A percentile compares a stretch with the other conserved stretches of the same genome.
phyloP scores from a whole-genome alignment of 768 basidiomycete genomes.

The Lactarius hatsudake region DNA sequence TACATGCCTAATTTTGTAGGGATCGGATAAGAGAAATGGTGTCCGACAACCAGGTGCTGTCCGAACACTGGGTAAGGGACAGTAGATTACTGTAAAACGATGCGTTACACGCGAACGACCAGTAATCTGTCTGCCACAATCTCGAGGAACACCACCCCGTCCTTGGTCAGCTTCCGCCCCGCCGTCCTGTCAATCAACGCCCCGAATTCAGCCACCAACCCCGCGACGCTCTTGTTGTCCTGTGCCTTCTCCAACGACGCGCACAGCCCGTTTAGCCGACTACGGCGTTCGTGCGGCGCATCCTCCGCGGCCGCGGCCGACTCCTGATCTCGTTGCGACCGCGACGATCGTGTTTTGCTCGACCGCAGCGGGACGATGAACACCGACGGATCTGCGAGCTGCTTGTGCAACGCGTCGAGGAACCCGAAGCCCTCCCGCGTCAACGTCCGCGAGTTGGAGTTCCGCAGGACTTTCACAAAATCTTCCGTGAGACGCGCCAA shows the following conservation, averaged over 20 bases:
- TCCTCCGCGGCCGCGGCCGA: slow-evolving; percentile 30
- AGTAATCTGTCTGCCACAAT: slow-evolving; percentile 54
- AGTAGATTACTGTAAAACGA: too few relatives aligned
- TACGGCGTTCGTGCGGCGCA: slow-evolving; percentile 41
- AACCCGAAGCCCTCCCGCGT: slow-evolving; percentile 72
- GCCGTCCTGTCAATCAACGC: slow-evolving; percentile 64
- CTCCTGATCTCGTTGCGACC: slow-evolving; percentile 38
- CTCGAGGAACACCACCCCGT: slow-evolving; percentile 68
- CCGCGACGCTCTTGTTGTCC: slow-evolving; percentile 56
- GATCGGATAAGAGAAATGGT: too few relatives aligned
- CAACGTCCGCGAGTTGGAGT: slow-evolving; percentile 60
- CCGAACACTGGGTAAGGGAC: too few relatives aligned
- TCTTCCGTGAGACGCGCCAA: slow-evolving; percentile 55
- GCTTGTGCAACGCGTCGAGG: slow-evolving; percentile 66
- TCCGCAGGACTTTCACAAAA: slow-evolving; percentile 61
- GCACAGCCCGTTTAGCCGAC: slow-evolving; percentile 56
- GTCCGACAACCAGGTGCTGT: too few relatives aligned
- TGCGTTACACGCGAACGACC: slow-evolving; percentile 32
- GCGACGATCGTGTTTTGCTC: slow-evolving; percentile 32
- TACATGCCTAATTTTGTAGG: too few relatives aligned
- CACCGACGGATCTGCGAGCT: slow-evolving; percentile 65
- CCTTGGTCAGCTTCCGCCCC: slow-evolving; percentile 74
- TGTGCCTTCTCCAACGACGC: slow-evolving; percentile 50
- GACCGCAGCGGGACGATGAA: slow-evolving; percentile 54
- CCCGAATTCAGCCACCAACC: slow-evolving; percentile 68